These are phyloP conservation scores for Calocybe gambosa DNA, from an alignment of 1,284 basidiomycete genomes.

Conservation along the genomic window DNA sequence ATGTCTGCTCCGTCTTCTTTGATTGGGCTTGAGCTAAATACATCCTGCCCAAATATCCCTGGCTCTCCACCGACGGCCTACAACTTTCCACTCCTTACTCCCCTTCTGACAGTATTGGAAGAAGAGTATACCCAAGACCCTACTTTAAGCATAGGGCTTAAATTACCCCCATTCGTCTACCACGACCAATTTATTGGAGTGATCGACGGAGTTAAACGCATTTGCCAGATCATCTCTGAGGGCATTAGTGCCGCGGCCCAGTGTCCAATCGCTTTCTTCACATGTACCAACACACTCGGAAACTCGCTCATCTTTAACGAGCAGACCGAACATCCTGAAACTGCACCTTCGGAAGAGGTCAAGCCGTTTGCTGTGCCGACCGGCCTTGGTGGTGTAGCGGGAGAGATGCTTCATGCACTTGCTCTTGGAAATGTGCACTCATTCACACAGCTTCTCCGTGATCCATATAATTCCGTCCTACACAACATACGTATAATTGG, in stretches of 20 bases:
- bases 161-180: slow-evolving; percentile 74
- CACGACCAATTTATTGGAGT: slow-evolving; percentile 54
- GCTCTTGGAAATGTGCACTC: slow-evolving; percentile 69
- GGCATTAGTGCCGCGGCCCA: slow-evolving; percentile 6
- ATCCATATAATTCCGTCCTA: slow-evolving; percentile 33
- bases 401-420: slow-evolving; percentile 67
- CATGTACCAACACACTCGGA: slow-evolving; percentile 76
- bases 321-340: slow-evolving; percentile 26
- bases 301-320: slow-evolving; percentile 57
- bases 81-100: slow-evolving; percentile 33
- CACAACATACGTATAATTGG: slow-evolving; percentile 58
- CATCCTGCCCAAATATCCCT: slow-evolving; percentile 74
- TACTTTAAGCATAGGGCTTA: slow-evolving; percentile 67
- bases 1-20: slow-evolving; percentile 26
- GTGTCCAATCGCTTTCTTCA: slow-evolving; percentile 53
- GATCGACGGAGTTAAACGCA: slow-evolving; percentile 33
- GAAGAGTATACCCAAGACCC: slow-evolving; percentile 41
- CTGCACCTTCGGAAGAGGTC: slow-evolving; percentile 10
- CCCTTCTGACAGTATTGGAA: slow-evolving; percentile 50
- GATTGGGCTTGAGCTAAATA: slow-evolving; percentile 72
- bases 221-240: slow-evolving; percentile 17
- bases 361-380: slow-evolving; percentile 51
- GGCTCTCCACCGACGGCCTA: slow-evolving; percentile 62
- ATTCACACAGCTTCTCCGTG: slow-evolving; percentile 45
- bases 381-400: slow-evolving; percentile 64